Base-by-base conservation (phyloP, 2,329 filamentous ascomycete genomes). In the Penicillium oxalicum region DNA sequence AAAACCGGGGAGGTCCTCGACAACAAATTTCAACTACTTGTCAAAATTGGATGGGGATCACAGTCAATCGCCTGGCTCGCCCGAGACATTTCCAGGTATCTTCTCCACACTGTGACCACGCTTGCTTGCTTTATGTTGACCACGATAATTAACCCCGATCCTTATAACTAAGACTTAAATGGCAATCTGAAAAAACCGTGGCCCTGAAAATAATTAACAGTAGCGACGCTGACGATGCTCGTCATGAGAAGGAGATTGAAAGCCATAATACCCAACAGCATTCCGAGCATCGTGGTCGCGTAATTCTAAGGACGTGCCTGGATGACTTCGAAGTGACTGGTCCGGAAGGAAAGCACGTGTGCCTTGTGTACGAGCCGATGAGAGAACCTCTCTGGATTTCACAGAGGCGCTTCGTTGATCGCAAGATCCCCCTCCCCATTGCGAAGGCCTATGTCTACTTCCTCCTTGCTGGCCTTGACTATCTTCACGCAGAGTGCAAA, bases 1-100 rank as follows among this genome's bases (percentile, higher is more conserved):
- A 61, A 57, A 0, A 53, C 71, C 1, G 70, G 71, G 3, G 61
- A 75, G 9, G 51, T 70, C 1, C 64, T 74, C 2, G 56, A 61
- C 2, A 48, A 60, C n/a, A 52, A 59, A 4, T 76, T 65, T 46
- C 65, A 75, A 55, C 46, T 63, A 0, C 45, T 74, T 0, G 59
- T 65, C 1, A 75, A 75, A 48, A 55, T 75, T 7, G 72, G 72
- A 8, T 75, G 56, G 55, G 72, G 73, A 24, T 56, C 58, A 12
- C 66, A 60, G 5, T 75, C 70, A 5, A 76, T 71, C 0, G 69
- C 73, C 13, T 75, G 72, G 71, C 61, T 76, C 12, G 70, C 70
- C 4, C 63, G 61, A 32, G 66, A 74, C 52, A 48, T 72, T 9
- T 53, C 57, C 34, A 40, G 49, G 56, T 57, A 56, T 24, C 11